Base-by-base conservation (phyloP, 2,329 filamentous ascomycete genomes). In the Penicillium glabrum region DNA sequence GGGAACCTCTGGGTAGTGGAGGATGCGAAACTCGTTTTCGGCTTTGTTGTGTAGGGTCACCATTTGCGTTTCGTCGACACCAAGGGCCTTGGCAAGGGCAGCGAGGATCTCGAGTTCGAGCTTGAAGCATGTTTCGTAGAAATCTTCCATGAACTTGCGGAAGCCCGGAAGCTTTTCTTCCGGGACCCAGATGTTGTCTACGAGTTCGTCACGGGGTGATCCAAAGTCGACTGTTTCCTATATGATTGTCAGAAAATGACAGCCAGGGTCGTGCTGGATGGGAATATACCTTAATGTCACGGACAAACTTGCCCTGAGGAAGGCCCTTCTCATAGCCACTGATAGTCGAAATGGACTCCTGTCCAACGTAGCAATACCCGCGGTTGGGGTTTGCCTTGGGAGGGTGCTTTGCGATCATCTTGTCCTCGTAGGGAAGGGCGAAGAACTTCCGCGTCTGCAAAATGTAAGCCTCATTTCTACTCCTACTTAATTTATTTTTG, bases 21-120 rank as follows among this genome's bases (percentile, higher is more conserved):
- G 72, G 23, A 88, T 70, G 1, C 85, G 79, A 24, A 87, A 74
- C 58, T 86, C 84, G 60, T 85, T 84, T 62, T 85, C 81, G 52
- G 79, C 76, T 1, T 79, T 79, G 54, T 75, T 77, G 69, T 86
- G 83, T 27, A 80, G 73, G 14, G 68, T 63, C 3, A 77, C 59
- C 46, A 81, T 69, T 53, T 74, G 73, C 27, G 70, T 71, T 23
- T 79, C 73, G 0, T 73, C 66, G 1, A 83, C 67, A 0, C 72
- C 77, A 24, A 83, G 63, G 3, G 80, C 79, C 3, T 75, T 57
- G 6, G 79, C 77, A 10, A 83, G 69, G 0, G 72, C 72, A 21
- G 72, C 68, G 31, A 83, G 72, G 16, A 83, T 69, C 23, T 74
- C 65, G 39, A 72, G 70, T 9, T 77, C 75, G 4, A 74, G 69